Base-by-base conservation (phyloP, 176 grass and related monocot genomes). In the Oryza longistaminata region DNA sequence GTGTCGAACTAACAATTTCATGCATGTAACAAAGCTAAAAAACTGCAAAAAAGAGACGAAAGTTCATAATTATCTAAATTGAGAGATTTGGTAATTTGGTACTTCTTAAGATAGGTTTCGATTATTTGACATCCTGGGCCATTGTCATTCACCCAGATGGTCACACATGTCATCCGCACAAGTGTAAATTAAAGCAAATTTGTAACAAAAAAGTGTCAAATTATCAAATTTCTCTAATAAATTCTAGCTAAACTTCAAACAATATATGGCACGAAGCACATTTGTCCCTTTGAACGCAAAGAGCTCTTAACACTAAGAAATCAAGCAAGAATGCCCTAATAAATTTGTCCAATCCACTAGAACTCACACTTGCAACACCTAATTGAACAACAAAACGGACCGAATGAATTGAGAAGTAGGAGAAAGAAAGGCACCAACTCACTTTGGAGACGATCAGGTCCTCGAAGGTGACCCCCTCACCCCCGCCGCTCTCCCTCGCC, bases 371-470 rank as follows among this genome's bases (percentile, higher is more conserved):
- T 27, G 7, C 0, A 3, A 17, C 2, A 74, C 7, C 60, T 33
- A 81, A 66, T 50, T 3, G 29, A 68, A 40, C 17, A 43, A 29
- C 10, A 44, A 24, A 40, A 44, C 60, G 13, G 21, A 81, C 4
- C 12, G 31, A 81, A 83, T 40, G 6, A 68, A 19, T 6, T 42
- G 44, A 83, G 34, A 7, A 39, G 9, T n/a, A 62, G 40, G 15
- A 37, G 37, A 46, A 46, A 49, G 42, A 70, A 79, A 80, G 26
- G 11, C 40, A 79, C 87, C 35, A 72, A 98, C 96, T 31, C 29
- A 31, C 29, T 87, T 95, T 98, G 85, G 87, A 74, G 53, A 95
- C 10, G 21, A 95, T 87, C 77, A 95, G 73, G 90, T 88, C 93
- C 78, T 95, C 91, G 2, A 95, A 90, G 9, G 89, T 88, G 76